Conservation (phyloP, 805 yeast genomes). For the Isabelozyma gotoi region DNA sequence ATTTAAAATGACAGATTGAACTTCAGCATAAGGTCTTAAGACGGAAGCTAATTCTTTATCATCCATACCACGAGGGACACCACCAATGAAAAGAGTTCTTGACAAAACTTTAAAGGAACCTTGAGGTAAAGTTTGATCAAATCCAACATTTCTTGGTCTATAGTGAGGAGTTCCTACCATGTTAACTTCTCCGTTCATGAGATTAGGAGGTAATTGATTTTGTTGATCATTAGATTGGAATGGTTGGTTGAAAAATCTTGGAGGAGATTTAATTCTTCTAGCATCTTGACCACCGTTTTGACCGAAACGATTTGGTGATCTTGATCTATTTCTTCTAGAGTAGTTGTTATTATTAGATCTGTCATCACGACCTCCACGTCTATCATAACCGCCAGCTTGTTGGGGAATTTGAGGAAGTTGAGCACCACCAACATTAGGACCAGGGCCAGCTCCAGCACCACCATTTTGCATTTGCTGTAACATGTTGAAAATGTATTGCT, state of each 20-base stretch:
- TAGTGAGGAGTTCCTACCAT: constrained; percentile 71
- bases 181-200: constrained; percentile 59
- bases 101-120: constrained; percentile 81
- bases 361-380: constrained; percentile 18
- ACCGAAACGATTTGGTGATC: constrained; percentile 45
- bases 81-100: constrained; percentile 92
- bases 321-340: constrained; percentile 52
- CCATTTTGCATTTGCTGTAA: constrained; percentile 50
- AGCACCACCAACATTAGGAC: neutral
- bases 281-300: constrained; percentile 16
- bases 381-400: constrained; percentile 11
- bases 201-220: constrained; percentile 21
- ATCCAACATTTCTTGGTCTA: constrained; percentile 70
- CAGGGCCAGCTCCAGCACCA: constrained; percentile 4
- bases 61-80: constrained; percentile 81
- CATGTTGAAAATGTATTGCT: constrained; percentile 48
- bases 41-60: constrained; percentile 68
- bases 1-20: constrained; percentile 86
- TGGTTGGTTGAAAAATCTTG: constrained; percentile 10
- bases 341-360: constrained; percentile 30
- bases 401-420: constrained; percentile 11
- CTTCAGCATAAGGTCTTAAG: constrained; percentile 84
- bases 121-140: constrained; percentile 70
- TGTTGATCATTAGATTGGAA: constrained; percentile 10
- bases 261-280: constrained; percentile 27